phyloP scores from a whole-genome alignment of 164 flowering plant species.

The Vitis vinifera region ASM3070453v1 NC_081822.1:3455001-3455500 shows the following conservation, averaged over 20 bases:
- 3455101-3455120: too few species aligned
- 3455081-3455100: background rate
- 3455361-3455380: background rate
- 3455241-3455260: background rate
- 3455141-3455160: too few species aligned
- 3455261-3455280: background rate
- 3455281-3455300: background rate
- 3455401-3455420: background rate
- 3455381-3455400: background rate
- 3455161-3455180: too few species aligned
- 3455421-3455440: background rate
- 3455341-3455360: background rate
- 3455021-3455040: too few species aligned
- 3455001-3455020: background rate
- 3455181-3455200: background rate
- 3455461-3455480: too few species aligned
- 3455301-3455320: background rate
- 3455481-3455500: too few species aligned
- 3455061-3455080: too few species aligned
- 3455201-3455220: background rate
- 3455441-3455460: too few species aligned
- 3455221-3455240: background rate
- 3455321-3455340: background rate
- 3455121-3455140: too few species aligned
- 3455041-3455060: background rate